Evolutionary conservation across 108 stramenopile genomes (phyloP).

Genomic region (Fragilariopsis cylindrus): DNA sequence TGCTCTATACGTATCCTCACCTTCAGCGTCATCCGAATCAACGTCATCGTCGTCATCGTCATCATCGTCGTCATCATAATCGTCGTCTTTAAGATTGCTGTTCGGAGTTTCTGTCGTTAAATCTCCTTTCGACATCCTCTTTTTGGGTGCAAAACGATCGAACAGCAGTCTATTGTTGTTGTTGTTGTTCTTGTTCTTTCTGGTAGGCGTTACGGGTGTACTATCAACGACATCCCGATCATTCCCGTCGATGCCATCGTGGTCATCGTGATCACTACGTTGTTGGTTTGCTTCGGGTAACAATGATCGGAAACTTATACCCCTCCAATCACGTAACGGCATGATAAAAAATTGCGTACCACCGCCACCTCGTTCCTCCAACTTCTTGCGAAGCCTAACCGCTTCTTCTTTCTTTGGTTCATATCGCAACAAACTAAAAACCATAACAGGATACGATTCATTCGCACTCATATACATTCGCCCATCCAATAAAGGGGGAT

Average conservation of each 20-base stretch:
- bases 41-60: conserved; percentile 11
- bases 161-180: conserved; percentile 23
- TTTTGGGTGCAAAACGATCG: conserved; percentile 38
- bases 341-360: conserved; percentile 80
- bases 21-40: conserved; percentile 31
- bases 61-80: conserved; percentile 20
- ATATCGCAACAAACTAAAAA: conserved; percentile 81
- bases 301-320: conserved; percentile 73
- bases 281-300: conserved; percentile 19
- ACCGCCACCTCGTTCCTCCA: conserved; percentile 86
- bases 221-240: background rate
- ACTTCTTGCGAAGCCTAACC: conserved; percentile 64
- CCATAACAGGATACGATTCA: conserved; percentile 68
- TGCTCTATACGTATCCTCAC: conserved; percentile 34
- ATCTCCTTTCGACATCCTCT: background rate
- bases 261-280: no score
- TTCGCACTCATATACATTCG: conserved; percentile 75
- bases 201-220: background rate
- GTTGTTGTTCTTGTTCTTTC: background rate
- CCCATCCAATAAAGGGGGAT: conserved; percentile 69
- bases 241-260: background rate
- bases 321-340: conserved; percentile 84
- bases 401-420: conserved; percentile 88
- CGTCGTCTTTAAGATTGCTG: background rate
- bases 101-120: background rate